Conservation (phyloP, 2,329 filamentous ascomycete species). For the Arthroderma sp. region DNA sequence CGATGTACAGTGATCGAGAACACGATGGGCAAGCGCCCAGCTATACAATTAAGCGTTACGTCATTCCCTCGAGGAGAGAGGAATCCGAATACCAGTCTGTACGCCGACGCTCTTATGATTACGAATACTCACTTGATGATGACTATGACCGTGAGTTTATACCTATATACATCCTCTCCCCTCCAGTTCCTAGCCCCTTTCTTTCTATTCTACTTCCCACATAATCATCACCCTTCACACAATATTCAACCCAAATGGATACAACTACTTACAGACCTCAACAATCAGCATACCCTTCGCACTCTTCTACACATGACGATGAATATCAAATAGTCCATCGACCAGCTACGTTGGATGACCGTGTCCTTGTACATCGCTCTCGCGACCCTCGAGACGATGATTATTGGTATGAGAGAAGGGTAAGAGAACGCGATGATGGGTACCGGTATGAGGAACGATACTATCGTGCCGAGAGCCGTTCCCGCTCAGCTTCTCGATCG, state of each 20-base stretch:
- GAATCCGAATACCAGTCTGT: constrained; percentile 19
- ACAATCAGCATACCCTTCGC: constrained; percentile 40
- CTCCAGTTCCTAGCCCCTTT: constrained; percentile 35
- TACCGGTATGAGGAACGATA: constrained; percentile 30
- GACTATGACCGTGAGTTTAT: constrained; percentile 29
- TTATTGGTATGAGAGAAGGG: constrained; percentile 48
- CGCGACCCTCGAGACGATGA: constrained; percentile 41
- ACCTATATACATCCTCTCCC: constrained; percentile 13
- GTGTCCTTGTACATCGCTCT: constrained; percentile 31
- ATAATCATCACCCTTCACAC: constrained; percentile 33
- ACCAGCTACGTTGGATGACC: constrained; percentile 39
- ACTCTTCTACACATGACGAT: constrained; percentile 39
- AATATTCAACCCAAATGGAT: neutral
- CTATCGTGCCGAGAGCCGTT: constrained; percentile 27
- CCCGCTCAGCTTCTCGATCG: constrained; percentile 30
- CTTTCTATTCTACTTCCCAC: constrained; percentile 32
- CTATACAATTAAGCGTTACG: constrained; percentile 45
- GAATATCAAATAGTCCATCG: constrained; percentile 49
- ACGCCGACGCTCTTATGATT: constrained; percentile 26
- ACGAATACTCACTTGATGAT: constrained; percentile 30
- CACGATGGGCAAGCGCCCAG: constrained; percentile 26
- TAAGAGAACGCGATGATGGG: constrained; percentile 41
- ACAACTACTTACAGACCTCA: constrained; percentile 26
- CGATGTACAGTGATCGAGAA: constrained; percentile 24
- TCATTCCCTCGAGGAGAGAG: constrained; percentile 27